Conservation (phyloP, 305 asterid species). For the Caryopteris hybrid region DNA sequence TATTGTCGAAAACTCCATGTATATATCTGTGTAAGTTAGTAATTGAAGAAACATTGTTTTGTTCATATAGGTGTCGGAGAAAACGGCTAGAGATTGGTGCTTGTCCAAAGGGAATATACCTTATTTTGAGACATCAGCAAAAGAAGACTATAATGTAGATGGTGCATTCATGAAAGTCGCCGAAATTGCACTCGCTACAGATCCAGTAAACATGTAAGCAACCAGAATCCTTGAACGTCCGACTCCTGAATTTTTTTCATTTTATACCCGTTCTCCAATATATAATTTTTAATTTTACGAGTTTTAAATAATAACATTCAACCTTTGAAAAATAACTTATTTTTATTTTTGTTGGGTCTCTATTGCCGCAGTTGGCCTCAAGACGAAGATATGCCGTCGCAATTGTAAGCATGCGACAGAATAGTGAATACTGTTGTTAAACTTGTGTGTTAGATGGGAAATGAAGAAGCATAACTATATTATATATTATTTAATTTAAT, state of each 20-base stretch:
- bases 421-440: no score
- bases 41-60: no score
- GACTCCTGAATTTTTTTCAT: no score
- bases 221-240: no score
- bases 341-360: neutral
- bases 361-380: constrained; percentile 53
- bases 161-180: constrained; percentile 56
- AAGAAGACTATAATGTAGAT: constrained; percentile 67
- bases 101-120: constrained; percentile 59
- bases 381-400: constrained; percentile 58
- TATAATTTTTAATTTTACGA: no score
- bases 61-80: constrained; percentile 52
- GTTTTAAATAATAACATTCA: no score
- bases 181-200: constrained; percentile 46
- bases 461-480: no score
- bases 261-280: no score
- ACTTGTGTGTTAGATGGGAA: no score
- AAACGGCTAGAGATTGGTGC: constrained; percentile 70
- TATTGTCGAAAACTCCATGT: neutral
- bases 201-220: constrained; percentile 44
- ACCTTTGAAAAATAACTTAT: no score
- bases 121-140: constrained; percentile 79
- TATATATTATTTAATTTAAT: no score
- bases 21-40: no score
- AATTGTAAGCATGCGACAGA: constrained; percentile 46